phyloP scores from a whole-genome alignment of 371 early-diverging fungal genomes.

The Rhizomucor miehei region DNA sequence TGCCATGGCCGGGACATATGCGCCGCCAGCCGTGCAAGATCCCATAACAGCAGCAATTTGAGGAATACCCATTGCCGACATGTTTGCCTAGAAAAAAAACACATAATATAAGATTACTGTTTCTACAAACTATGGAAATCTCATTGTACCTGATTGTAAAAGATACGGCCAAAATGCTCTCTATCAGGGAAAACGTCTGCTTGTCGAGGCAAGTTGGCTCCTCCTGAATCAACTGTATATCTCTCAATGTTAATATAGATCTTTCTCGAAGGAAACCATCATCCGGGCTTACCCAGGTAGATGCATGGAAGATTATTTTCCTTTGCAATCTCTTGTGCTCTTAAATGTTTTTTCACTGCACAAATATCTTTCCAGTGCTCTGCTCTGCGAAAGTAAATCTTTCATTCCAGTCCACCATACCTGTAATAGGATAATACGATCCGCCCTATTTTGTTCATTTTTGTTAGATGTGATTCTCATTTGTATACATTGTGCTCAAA shows the following conservation, averaged over 20 bases:
- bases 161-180: slow-evolving; percentile 97
- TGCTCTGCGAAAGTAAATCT: background rate
- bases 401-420: slow-evolving; percentile 28
- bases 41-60: slow-evolving; percentile 98
- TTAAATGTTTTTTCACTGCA: slow-evolving; percentile 92
- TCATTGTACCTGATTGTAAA: slow-evolving; percentile 81
- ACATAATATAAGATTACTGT: background rate
- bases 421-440: slow-evolving; percentile 94
- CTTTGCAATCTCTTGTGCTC: slow-evolving; percentile 96
- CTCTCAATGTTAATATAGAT: too few relatives aligned
- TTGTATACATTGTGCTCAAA: background rate
- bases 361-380: background rate
- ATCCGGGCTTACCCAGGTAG: slow-evolving; percentile 76
- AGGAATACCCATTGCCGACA: slow-evolving; percentile 89
- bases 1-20: slow-evolving; percentile 98
- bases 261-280: too few relatives aligned
- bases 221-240: slow-evolving; percentile 97
- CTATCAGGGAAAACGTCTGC: slow-evolving; percentile 97
- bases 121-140: background rate
- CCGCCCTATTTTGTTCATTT: slow-evolving; percentile 70
- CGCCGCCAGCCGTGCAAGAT: slow-evolving; percentile 98
- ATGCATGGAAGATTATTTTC: slow-evolving; percentile 96
- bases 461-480: background rate
- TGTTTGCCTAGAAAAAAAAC: slow-evolving; percentile 39
- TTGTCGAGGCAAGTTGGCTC: slow-evolving; percentile 95